These are phyloP conservation scores for Colletotrichum tropicale DNA, from an alignment of 2,329 filamentous ascomycete genomes.

Conservation along the genomic window DNA sequence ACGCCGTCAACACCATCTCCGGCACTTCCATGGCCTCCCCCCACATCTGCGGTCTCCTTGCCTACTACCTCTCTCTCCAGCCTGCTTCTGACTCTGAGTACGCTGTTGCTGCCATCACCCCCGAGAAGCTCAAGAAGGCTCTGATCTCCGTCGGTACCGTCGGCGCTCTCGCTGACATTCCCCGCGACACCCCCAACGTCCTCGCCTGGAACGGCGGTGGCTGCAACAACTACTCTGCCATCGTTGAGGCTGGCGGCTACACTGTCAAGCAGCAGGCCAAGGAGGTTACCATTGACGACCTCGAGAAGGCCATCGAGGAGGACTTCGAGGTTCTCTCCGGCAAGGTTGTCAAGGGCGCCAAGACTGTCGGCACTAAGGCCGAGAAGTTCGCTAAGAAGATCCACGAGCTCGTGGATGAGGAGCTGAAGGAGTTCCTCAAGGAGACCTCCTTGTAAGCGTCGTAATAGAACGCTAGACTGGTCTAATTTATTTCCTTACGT, in stretches of 20 bases:
- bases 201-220: constrained; percentile 99
- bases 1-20: constrained; percentile 98
- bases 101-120: constrained; percentile 86
- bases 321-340: constrained; percentile 65
- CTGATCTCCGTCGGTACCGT: constrained; percentile 83
- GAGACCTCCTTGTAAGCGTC: constrained; percentile 46
- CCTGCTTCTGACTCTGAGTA: constrained; percentile 89
- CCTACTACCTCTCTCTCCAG: constrained; percentile 97
- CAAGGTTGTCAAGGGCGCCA: constrained; percentile 59
- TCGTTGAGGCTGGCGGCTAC: constrained; percentile 77
- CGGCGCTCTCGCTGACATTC: constrained; percentile 80
- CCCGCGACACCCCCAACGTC: constrained; percentile 86
- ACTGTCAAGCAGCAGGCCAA: constrained; percentile 56
- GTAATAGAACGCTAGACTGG: not conserved
- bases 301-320: constrained; percentile 64
- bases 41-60: constrained; percentile 93
- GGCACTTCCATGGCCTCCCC: constrained; percentile 99
- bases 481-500: constrained; percentile 17
- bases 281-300: constrained; percentile 55
- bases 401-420: constrained; percentile 64
- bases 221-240: constrained; percentile 86
- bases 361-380: constrained; percentile 58
- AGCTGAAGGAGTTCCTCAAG: constrained; percentile 64
- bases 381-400: constrained; percentile 69
- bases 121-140: constrained; percentile 90